These are phyloP conservation scores for Cladosporium oxysporum DNA, from an alignment of 2,329 filamentous ascomycete species.

Conservation along the genomic window DNA sequence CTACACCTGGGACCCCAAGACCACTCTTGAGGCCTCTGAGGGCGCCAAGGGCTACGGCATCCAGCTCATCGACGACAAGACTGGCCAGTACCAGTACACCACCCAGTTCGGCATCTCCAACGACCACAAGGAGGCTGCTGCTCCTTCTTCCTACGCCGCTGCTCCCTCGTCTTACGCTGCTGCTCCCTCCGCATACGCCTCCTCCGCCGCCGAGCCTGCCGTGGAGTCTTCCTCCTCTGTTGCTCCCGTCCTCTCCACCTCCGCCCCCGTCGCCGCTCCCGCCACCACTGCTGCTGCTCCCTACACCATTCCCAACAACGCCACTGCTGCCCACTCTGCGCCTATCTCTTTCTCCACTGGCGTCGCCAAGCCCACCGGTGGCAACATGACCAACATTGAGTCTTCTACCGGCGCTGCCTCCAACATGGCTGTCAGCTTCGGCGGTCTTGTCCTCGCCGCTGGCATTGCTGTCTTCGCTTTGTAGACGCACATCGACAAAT, in stretches of 20 bases:
- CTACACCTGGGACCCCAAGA: conserved; percentile 57
- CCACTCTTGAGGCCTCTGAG: conserved; percentile 45
- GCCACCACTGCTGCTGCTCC: conserved; percentile 23
- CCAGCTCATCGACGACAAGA: conserved; percentile 61
- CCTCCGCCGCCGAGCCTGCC: conserved; percentile 20
- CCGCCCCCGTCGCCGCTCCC: conserved; percentile 36
- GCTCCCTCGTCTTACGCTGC: conserved; percentile 25
- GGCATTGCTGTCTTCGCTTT: conserved; percentile 43
- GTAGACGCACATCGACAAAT: conserved; percentile 23
- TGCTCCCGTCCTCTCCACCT: conserved; percentile 20
- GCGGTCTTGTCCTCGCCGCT: conserved; percentile 42
- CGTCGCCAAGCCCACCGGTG: conserved; percentile 31
- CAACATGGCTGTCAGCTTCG: conserved; percentile 41
- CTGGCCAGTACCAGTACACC: conserved; percentile 62
- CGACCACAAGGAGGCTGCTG: conserved; percentile 37
- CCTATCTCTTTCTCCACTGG: conserved; percentile 28
- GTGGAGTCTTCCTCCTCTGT: conserved; percentile 19
- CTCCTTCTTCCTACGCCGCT: background rate
- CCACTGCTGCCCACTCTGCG: conserved; percentile 37
- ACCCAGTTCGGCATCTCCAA: conserved; percentile 64
- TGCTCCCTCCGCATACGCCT: conserved; percentile 24
- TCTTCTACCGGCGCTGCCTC: conserved; percentile 28
- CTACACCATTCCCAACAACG: conserved; percentile 24
- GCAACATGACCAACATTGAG: conserved; percentile 26
- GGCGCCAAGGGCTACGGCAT: conserved; percentile 60